These are phyloP conservation scores for Monilinia vaccinii-corymbosi DNA, from an alignment of 2,329 filamentous ascomycete genomes.

Conservation along the genomic window DNA sequence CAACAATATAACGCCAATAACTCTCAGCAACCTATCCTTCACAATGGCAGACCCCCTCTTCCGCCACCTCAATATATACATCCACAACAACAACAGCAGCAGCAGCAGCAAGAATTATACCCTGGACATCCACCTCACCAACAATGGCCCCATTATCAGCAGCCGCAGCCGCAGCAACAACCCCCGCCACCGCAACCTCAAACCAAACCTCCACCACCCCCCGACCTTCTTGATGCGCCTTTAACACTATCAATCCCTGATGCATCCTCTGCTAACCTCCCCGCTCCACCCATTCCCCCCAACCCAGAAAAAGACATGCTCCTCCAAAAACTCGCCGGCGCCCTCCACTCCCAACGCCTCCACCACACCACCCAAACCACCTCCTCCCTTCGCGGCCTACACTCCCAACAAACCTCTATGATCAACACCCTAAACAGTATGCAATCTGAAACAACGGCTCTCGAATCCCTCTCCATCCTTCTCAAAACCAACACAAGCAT, in stretches of 20 bases:
- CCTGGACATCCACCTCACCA: constrained; percentile 14
- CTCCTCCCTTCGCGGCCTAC: constrained; percentile 64
- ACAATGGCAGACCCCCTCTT: constrained; percentile 13
- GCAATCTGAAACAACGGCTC: constrained; percentile 61
- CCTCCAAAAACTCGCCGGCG: constrained; percentile 63
- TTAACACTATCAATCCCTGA: constrained; percentile 42
- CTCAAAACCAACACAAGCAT: constrained; percentile 71
- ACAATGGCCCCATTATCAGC: constrained; percentile 26
- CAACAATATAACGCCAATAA: constrained; percentile 10
- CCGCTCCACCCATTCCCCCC: constrained; percentile 80
- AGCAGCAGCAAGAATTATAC: constrained; percentile 21
- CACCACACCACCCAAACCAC: constrained; percentile 63
- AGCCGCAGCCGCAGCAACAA: constrained; percentile 24
- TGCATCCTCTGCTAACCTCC: constrained; percentile 36
- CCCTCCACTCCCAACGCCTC: constrained; percentile 60
- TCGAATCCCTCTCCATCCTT: constrained; percentile 61
- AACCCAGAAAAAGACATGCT: constrained; percentile 94
- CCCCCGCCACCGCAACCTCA: constrained; percentile 27
- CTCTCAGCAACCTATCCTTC: constrained; percentile 11
- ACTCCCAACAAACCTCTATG: constrained; percentile 73
- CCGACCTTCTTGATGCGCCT: constrained; percentile 46
- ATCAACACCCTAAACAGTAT: constrained; percentile 58
- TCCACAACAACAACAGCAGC: constrained; percentile 16
- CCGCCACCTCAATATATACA: constrained; percentile 18
- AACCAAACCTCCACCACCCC: constrained; percentile 30